Evolutionary conservation across 2,329 filamentous ascomycete genomes (phyloP).

Genomic region (Arthrinium phaeospermum): DNA sequence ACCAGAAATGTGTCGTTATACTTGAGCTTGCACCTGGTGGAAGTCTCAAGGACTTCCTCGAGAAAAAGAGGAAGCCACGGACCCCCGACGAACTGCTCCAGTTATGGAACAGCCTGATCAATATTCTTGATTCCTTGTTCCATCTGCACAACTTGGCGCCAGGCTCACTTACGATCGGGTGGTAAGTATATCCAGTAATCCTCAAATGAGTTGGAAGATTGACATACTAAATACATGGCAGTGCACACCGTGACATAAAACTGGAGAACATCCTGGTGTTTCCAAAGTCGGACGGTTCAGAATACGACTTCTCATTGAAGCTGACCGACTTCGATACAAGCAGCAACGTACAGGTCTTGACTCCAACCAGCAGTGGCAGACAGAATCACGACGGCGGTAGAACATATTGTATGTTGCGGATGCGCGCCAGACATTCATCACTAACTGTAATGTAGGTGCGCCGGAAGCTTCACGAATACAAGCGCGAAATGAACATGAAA

Average conservation of each 20-base stretch:
- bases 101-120: not conserved
- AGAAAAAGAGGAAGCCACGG: not conserved
- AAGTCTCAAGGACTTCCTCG: not conserved
- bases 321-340: not conserved
- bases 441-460: not conserved
- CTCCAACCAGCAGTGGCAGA: rapidly evolving
- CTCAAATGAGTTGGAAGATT: too few species aligned
- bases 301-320: not conserved
- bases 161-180: too few species aligned
- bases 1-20: not conserved
- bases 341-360: not conserved
- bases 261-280: not conserved
- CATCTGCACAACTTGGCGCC: not conserved
- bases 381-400: not conserved
- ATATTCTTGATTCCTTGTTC: not conserved
- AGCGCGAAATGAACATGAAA: not conserved
- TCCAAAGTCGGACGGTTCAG: not conserved
- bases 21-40: not conserved
- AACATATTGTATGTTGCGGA: too few species aligned
- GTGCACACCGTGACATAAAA: not conserved
- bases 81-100: too few species aligned
- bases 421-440: too few species aligned
- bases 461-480: not conserved
- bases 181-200: too few species aligned
- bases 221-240: too few species aligned